phyloP scores from a whole-genome alignment of 768 basidiomycete species.

The Tylopilus sp. region DNA sequence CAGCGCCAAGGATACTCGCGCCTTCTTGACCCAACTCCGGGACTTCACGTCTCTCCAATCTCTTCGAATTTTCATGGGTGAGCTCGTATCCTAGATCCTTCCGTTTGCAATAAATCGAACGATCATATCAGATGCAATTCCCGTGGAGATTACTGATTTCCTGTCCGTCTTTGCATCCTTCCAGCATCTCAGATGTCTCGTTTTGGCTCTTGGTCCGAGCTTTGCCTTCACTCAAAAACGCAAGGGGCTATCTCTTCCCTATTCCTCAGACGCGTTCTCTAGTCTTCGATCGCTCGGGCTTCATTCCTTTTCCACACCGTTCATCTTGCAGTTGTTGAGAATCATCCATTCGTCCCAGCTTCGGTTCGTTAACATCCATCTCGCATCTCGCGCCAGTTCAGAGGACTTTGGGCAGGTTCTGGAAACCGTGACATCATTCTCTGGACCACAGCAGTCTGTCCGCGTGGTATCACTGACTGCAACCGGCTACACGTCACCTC shows the following conservation, averaged over 20 bases:
- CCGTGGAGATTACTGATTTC: conserved; percentile 16
- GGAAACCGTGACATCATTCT: conserved; percentile 4
- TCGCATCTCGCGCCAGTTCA: conserved; percentile 10
- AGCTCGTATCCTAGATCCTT: background rate
- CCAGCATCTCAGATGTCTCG: conserved; percentile 15
- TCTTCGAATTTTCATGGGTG: conserved; percentile 18
- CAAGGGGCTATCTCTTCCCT: conserved; percentile 6
- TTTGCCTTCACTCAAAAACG: conserved; percentile 7
- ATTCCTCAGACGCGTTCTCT: conserved; percentile 4
- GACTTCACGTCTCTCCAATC: conserved; percentile 11
- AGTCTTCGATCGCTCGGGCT: conserved; percentile 11
- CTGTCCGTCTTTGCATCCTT: conserved; percentile 11
- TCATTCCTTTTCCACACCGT: conserved; percentile 12
- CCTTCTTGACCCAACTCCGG: conserved; percentile 9
- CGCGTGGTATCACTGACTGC: conserved; percentile 6
- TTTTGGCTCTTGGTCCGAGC: conserved; percentile 14
- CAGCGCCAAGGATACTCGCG: conserved; percentile 12
- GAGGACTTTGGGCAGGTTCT: conserved; percentile 7
- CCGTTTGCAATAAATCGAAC: background rate
- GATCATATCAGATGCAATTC: conserved; percentile 4
- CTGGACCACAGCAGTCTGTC: conserved; percentile 7
- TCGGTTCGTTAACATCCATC: conserved; percentile 13
- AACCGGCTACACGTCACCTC: conserved; percentile 9
- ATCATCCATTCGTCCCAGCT: conserved; percentile 8
- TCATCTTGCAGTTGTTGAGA: conserved; percentile 5